Conservation (phyloP, 768 basidiomycete genomes). For the Antrodiella citrinella region DNA sequence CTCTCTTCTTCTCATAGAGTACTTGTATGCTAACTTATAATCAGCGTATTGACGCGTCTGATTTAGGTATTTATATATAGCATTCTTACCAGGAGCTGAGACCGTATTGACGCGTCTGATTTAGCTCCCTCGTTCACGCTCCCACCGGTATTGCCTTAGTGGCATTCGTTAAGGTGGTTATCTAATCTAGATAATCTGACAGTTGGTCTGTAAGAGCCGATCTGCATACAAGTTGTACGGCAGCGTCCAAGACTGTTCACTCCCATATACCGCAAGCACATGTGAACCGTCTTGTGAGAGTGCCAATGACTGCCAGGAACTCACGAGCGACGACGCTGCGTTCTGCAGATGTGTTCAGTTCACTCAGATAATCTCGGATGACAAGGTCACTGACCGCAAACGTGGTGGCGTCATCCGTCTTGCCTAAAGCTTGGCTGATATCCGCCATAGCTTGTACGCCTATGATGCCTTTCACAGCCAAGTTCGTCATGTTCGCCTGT, state of each 20-base stretch:
- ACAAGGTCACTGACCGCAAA: background rate
- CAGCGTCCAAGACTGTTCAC: background rate
- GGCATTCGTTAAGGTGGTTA: too few relatives aligned
- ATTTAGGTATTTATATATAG: too few relatives aligned
- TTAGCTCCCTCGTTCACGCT: too few relatives aligned
- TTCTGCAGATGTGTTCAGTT: slow-evolving; percentile 1
- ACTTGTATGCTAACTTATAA: too few relatives aligned
- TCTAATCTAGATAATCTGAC: background rate
- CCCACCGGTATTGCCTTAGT: too few relatives aligned
- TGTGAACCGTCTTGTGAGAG: slow-evolving; percentile 3
- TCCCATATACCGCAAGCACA: background rate
- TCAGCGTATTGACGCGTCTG: too few relatives aligned
- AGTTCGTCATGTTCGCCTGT: slow-evolving; percentile 15
- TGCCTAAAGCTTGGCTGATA: slow-evolving; percentile 10
- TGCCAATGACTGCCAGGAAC: slow-evolving; percentile 12
- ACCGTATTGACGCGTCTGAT: too few relatives aligned
- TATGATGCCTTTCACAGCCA: slow-evolving; percentile 19
- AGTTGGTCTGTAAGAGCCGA: slow-evolving; percentile 1
- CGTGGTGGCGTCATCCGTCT: slow-evolving; percentile 9
- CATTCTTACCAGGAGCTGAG: too few relatives aligned
- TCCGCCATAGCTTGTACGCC: slow-evolving; percentile 16
- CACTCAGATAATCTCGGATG: too few relatives aligned
- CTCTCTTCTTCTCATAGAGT: too few relatives aligned
- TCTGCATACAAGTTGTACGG: slow-evolving; percentile 8
- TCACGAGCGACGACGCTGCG: slow-evolving; percentile 4